Evolutionary conservation across 1,284 basidiomycete genomes (phyloP).

Genomic region (Moesziomyces aphidis): DNA sequence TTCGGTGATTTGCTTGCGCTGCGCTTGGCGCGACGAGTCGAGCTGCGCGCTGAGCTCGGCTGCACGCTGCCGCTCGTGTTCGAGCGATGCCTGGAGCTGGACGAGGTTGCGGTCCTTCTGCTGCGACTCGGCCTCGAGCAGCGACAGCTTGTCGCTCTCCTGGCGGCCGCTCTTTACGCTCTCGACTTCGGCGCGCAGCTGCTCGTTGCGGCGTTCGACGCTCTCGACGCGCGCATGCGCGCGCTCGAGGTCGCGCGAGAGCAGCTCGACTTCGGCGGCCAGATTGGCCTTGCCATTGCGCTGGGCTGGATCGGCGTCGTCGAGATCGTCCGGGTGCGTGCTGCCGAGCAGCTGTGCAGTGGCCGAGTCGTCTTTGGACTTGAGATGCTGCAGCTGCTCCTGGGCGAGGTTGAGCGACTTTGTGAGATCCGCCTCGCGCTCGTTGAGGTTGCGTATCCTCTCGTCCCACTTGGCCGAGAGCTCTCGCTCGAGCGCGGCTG

Average conservation of each 20-base stretch:
- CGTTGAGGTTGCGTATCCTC: conserved; percentile 91
- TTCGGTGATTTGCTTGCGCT: conserved; percentile 75
- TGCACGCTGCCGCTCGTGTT: conserved; percentile 24
- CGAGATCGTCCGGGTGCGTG: conserved; percentile 71
- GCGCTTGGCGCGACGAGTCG: conserved; percentile 80
- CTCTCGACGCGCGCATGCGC: conserved; percentile 91
- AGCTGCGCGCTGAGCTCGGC: conserved; percentile 73
- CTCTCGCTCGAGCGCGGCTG: conserved; percentile 91
- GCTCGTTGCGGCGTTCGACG: conserved; percentile 92
- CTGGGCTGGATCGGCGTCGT: background rate
- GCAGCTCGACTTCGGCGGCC: conserved; percentile 59
- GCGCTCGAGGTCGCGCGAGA: conserved; percentile 89
- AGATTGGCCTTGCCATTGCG: conserved; percentile 21
- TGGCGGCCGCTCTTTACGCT: conserved; percentile 59
- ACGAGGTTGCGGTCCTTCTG: conserved; percentile 40
- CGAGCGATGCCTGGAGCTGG: conserved; percentile 31
- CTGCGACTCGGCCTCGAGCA: conserved; percentile 74
- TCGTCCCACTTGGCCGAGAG: conserved; percentile 96
- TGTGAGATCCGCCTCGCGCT: conserved; percentile 90
- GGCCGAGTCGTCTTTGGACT: conserved; percentile 87
- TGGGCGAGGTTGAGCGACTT: conserved; percentile 85
- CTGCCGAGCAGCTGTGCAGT: conserved; percentile 91
- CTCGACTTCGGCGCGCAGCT: conserved; percentile 92
- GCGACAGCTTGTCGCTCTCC: conserved; percentile 73
- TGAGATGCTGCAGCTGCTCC: conserved; percentile 87